Evolutionary conservation across 192 early-diverging fungal genomes (phyloP).

Genomic region (Cetraspora pellucida): DNA sequence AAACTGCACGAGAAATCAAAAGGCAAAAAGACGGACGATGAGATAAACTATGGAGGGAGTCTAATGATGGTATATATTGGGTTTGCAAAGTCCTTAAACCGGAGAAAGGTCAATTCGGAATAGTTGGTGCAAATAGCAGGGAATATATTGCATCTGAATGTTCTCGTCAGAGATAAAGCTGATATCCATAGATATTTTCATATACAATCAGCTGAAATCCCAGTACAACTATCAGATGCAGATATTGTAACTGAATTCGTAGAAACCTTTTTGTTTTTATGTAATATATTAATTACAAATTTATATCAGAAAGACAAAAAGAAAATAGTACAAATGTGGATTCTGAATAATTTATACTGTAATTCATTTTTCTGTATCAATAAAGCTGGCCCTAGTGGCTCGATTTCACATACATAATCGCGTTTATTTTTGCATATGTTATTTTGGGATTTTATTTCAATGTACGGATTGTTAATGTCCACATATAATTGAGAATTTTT

Average conservation of each 20-base stretch:
- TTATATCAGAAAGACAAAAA: neutral
- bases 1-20: too few relatives aligned
- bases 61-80: too few relatives aligned
- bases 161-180: slow-evolving; percentile 1
- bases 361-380: neutral
- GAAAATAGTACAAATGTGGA: neutral
- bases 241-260: slow-evolving; percentile 13
- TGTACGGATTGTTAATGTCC: too few relatives aligned
- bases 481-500: too few relatives aligned
- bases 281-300: slow-evolving; percentile 22
- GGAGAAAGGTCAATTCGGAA: too few relatives aligned
- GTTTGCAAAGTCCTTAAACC: too few relatives aligned
- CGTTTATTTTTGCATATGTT: neutral
- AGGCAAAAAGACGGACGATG: too few relatives aligned
- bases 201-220: slow-evolving; percentile 23
- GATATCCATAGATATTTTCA: slow-evolving; percentile 16
- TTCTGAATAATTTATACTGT: too few relatives aligned
- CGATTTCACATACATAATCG: neutral
- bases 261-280: slow-evolving; percentile 21
- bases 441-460: neutral
- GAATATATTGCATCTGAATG: slow-evolving; percentile 12
- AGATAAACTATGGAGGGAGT: too few relatives aligned
- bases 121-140: neutral
- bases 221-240: neutral
- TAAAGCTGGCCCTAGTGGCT: neutral